These are phyloP conservation scores for Ceratobasidium sp. DNA, from an alignment of 1,284 basidiomycete genomes.

Conservation along the genomic window DNA sequence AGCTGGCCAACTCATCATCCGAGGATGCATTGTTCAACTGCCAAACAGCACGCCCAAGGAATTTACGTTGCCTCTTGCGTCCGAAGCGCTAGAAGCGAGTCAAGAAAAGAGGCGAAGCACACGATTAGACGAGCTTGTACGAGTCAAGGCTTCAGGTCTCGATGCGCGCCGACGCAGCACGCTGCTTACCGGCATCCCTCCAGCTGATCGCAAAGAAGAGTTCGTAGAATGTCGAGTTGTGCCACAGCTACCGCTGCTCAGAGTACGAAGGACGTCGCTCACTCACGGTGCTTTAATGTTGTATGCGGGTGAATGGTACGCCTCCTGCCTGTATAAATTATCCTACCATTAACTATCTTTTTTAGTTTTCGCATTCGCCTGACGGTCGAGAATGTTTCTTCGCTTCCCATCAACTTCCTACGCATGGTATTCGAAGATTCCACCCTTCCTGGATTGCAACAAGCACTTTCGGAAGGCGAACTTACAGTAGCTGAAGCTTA, in stretches of 20 bases:
- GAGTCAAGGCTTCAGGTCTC: conserved; percentile 79
- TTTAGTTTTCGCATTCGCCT: conserved; percentile 83
- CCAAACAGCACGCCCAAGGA: conserved; percentile 79
- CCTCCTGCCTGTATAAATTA: conserved; percentile 47
- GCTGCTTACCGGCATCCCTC: conserved; percentile 41
- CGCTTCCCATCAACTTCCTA: conserved; percentile 86
- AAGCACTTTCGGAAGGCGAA: conserved; percentile 82
- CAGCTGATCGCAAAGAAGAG: conserved; percentile 56
- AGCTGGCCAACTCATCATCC: conserved; percentile 77
- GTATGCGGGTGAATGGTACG: conserved; percentile 91
- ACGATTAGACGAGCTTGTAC: conserved; percentile 73
- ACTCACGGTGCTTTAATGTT: conserved; percentile 94
- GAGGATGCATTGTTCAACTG: conserved; percentile 84
- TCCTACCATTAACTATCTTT: conserved; percentile 42
- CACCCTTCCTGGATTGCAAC: conserved; percentile 81
- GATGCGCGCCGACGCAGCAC: conserved; percentile 66
- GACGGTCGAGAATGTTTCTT: conserved; percentile 89
- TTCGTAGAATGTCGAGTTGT: conserved; percentile 85
- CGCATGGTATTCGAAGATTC: conserved; percentile 91
- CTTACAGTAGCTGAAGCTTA: conserved; percentile 88
- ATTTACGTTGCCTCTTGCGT: conserved; percentile 82
- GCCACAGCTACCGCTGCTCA: conserved; percentile 86
- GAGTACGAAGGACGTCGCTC: conserved; percentile 87
- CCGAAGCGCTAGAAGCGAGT: conserved; percentile 78
- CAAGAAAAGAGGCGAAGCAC: conserved; percentile 70